Evolutionary conservation across 2,329 filamentous ascomycete genomes (phyloP).

Genomic region (Calonectria henricotiae): DNA sequence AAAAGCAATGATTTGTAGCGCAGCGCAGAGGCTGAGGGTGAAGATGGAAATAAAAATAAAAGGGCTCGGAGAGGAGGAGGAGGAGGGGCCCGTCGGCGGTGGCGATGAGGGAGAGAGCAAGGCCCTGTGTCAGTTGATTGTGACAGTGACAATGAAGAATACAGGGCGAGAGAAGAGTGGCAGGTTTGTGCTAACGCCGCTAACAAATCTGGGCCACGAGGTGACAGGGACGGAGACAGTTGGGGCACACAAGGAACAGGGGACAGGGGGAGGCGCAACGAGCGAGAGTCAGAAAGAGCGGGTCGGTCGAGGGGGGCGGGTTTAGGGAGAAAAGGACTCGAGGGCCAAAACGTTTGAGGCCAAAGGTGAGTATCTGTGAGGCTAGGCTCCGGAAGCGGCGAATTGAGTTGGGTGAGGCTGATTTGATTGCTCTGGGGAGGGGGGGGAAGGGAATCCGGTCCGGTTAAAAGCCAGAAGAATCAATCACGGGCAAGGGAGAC

Average conservation of each 20-base stretch:
- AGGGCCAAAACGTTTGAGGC: not conserved
- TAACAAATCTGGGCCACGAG: conserved; percentile 24
- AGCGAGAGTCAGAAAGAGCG: conserved; percentile 19
- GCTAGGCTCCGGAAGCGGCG: conserved; percentile 26
- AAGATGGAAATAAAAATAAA: not conserved
- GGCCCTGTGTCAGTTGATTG: conserved; percentile 23
- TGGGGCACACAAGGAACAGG: conserved; percentile 26
- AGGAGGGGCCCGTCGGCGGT: conserved; percentile 23
- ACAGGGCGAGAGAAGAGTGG: conserved; percentile 37
- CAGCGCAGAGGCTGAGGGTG: conserved; percentile 1
- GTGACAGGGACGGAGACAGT: conserved; percentile 13
- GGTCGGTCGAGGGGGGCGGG: conserved; percentile 1
- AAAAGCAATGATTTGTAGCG: not conserved
- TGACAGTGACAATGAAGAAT: conserved; percentile 14
- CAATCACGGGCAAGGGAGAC: not conserved
- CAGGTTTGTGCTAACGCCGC: conserved; percentile 37
- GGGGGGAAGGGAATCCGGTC: not conserved
- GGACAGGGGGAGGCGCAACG: conserved; percentile 44
- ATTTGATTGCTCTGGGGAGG: not conserved
- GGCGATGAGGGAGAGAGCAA: conserved; percentile 21
- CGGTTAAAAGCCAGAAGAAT: conserved; percentile 5
- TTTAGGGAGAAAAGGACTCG: not conserved
- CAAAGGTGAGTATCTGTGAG: not conserved
- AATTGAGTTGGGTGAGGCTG: conserved; percentile 16
- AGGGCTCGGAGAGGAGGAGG: conserved; percentile 1